These are phyloP conservation scores for Tetrapisispora iriomotensis DNA, from an alignment of 805 yeast genomes.

Conservation along the genomic window DNA sequence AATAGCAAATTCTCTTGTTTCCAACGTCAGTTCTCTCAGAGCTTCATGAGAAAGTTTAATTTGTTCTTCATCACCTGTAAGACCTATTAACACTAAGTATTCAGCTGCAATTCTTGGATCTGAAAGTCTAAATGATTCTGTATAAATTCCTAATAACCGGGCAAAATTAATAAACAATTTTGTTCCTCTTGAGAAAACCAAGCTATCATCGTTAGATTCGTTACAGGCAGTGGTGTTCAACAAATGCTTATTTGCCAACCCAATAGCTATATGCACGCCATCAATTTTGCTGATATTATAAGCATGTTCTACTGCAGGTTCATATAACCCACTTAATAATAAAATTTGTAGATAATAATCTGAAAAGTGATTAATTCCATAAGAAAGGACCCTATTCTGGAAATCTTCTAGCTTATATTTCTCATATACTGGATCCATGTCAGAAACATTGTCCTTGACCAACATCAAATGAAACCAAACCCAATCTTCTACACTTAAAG, in stretches of 20 bases:
- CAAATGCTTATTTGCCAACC: conserved; percentile 63
- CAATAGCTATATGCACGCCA: conserved; percentile 83
- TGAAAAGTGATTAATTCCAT: conserved; percentile 66
- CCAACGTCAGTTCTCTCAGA: conserved; percentile 71
- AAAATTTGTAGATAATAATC: conserved; percentile 67
- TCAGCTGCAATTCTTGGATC: conserved; percentile 90
- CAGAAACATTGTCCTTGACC: conserved; percentile 49
- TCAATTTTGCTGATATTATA: conserved; percentile 60
- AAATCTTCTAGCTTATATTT: conserved; percentile 64
- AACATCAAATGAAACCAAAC: conserved; percentile 84
- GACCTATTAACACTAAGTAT: conserved; percentile 62
- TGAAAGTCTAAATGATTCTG: conserved; percentile 69
- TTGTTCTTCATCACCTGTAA: conserved; percentile 39
- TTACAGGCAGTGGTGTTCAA: conserved; percentile 26
- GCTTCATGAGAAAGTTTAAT: conserved; percentile 62
- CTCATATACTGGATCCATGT: conserved; percentile 54
- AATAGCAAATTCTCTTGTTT: conserved; percentile 74
- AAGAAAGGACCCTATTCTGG: conserved; percentile 59
- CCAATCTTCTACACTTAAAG: conserved; percentile 88
- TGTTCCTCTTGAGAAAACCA: conserved; percentile 28
- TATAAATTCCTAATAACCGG: conserved; percentile 66
- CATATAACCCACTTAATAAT: conserved; percentile 70
- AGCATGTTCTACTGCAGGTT: conserved; percentile 58
- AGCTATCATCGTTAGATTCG: conserved; percentile 15
- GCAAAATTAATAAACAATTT: conserved; percentile 37